Base-by-base conservation (phyloP, 2,329 filamentous ascomycete genomes). In the Venturia effusa region DNA sequence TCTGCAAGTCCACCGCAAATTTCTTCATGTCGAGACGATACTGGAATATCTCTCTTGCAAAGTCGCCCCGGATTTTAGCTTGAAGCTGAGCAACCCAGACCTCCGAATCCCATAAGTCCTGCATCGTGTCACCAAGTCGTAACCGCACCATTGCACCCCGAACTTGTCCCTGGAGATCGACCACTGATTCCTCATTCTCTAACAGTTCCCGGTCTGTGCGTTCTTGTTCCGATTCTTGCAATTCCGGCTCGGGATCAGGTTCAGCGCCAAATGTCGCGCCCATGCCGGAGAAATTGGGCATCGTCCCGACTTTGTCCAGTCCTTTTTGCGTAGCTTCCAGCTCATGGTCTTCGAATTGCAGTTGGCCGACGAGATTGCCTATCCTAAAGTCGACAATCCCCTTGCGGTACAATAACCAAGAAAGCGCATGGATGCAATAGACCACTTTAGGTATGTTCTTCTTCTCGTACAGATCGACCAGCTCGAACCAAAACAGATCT, bases 381-480 rank as follows among this genome's bases (percentile, higher is more conserved):
- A 99, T 99, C 10, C 92, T 87, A 75, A 99, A 97, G 71, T 92
- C 88, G 45, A 97, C 89, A 67, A 97, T 91, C 1, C 94, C 93
- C 74, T 97, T 94, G 60, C 94, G 88, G 75, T 90, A 97, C 13
- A 99, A 81, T n/a, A 99, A 82, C 92, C 93, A 99, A 73, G 93
- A 97, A 22, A 99, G 80, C 0, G 94, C 94, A 71, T 99, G 94
- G 62, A 99, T 94, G 73, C 94, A 99, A 78, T 99, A 96, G 67
- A 99, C 99, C 73, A 97, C 95, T 75, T 97, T 99, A 4, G 94
- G 94, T 1, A 97, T 95, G 71, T 99, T 99, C 78, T 99, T 99
- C 81, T 97, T 99, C 76, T 99, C 95, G 78, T 99, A 99, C 15
- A 99, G 79, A 75, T 99, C 94, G 67, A 97, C 96, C 57, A 97